Evolutionary conservation across 2,329 filamentous ascomycete genomes (phyloP).

Genomic region (Hymenoscyphus linearis): DNA sequence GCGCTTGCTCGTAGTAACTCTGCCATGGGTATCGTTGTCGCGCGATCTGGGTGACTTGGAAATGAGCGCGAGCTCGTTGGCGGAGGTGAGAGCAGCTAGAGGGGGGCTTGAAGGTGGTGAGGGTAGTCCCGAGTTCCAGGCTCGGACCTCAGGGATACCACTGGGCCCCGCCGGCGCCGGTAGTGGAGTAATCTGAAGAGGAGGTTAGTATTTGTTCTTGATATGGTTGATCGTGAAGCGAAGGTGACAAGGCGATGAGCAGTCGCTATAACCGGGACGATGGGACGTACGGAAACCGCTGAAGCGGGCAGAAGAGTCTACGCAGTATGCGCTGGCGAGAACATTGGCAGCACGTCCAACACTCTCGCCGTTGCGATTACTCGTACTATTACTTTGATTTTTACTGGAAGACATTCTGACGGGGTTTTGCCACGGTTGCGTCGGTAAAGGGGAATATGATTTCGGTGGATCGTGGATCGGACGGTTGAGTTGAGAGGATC

Average conservation of each 20-base stretch:
- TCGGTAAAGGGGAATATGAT: constrained; percentile 10
- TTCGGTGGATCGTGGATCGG: constrained; percentile 5
- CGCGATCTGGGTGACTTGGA: constrained; percentile 39
- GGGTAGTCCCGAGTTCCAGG: constrained; percentile 64
- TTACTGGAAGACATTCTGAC: constrained; percentile 32
- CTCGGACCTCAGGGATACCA: constrained; percentile 88
- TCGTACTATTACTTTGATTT: constrained; percentile 52
- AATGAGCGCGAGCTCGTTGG: constrained; percentile 61
- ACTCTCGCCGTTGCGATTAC: constrained; percentile 63
- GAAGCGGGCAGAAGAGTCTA: constrained; percentile 66
- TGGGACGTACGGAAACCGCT: constrained; percentile 58
- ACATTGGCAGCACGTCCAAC: constrained; percentile 59
- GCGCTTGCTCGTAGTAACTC: constrained; percentile 37
- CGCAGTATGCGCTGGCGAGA: constrained; percentile 87
- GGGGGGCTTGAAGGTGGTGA: constrained; percentile 85
- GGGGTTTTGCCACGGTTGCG: constrained; percentile 31
- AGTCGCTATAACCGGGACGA: not conserved
- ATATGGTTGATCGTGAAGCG: not conserved
- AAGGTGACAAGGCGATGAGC: not conserved
- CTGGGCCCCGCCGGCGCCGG: constrained; percentile 78
- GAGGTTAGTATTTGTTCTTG: not conserved
- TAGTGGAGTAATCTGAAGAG: constrained; percentile 75
- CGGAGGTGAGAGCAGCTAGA: constrained; percentile 68
- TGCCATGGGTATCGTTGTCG: constrained; percentile 28
- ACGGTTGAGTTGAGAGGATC: not conserved